Base-by-base conservation (phyloP, 2,329 filamentous ascomycete species). In the Cladosporium austrohemisphaericum region DNA sequence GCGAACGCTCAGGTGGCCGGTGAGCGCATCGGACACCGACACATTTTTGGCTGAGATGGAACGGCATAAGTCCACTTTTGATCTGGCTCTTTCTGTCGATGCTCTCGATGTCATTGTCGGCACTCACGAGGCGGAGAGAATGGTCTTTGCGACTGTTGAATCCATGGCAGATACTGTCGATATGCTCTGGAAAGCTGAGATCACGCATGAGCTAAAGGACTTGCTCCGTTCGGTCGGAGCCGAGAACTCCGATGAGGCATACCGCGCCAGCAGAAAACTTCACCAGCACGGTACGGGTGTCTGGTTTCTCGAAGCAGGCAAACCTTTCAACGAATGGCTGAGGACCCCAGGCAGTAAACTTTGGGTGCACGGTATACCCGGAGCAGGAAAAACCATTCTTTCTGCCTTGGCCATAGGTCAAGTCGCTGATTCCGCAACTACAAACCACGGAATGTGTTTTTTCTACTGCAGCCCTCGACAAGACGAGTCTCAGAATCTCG, bases 31-130 rank as follows among this genome's bases (percentile, higher is more conserved):
- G 16, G 32, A 46, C 5, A 46, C 32, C 6, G 43, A 46, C 2
- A 20, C 26, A 11, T 26, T 29, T 6, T 6, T 46, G 20, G 32
- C 9, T 8, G 31, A 33, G n/a, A 36, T 46, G 43, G 22, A 46
- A 25, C 16, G 43, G 14, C 31, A 46, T 16, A 46, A 46, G 14
- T 35, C 43, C 20, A 37, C 23, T 3, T 46, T 46, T 5, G 23
- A 33, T 13, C 32, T 46, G n/a, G 31, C 29, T 6, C n/a, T 46
- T 3, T 36, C 43, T 0, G 43, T 28, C 2, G 38, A 31, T 18
- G 25, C 25, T 20, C 16, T 41, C 5, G 23, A 41, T 6, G 36
- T 23, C 2, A 38, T 38, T n/a, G 5, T 26, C n/a, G n/a, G 22
- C 28, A 26, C 23, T 2, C 23, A 28, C n/a, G 7, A 1, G 23